Conservation (phyloP, 2,329 filamentous ascomycete species). For the Phialophora macrospora region DNA sequence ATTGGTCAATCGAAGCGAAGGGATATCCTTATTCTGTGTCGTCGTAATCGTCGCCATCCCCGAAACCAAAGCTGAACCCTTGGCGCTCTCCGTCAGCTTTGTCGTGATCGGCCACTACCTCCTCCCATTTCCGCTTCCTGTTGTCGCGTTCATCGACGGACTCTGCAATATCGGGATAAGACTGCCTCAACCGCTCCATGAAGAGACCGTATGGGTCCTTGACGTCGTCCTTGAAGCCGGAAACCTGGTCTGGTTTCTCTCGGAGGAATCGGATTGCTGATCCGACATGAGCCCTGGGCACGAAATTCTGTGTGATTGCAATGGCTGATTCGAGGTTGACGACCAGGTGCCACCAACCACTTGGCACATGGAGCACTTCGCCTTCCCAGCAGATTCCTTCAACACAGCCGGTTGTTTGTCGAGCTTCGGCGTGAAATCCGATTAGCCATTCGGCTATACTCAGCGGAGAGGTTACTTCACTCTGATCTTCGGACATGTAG, state of each 20-base stretch:
- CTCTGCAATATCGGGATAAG: constrained; percentile 70
- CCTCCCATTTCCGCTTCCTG: constrained; percentile 87
- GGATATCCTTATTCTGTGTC: constrained; percentile 34
- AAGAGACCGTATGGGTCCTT: constrained; percentile 77
- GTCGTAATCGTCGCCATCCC: constrained; percentile 60
- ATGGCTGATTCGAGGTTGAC: constrained; percentile 85
- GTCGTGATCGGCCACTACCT: constrained; percentile 65
- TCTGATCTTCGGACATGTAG: constrained; percentile 84
- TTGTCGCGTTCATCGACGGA: constrained; percentile 64
- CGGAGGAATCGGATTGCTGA: constrained; percentile 79
- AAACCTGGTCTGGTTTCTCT: constrained; percentile 83
- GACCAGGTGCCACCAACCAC: constrained; percentile 96
- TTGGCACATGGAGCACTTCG: constrained; percentile 89
- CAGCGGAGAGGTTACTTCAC: constrained; percentile 89
- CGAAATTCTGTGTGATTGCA: constrained; percentile 94
- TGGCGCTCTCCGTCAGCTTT: constrained; percentile 49
- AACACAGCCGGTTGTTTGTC: constrained; percentile 73
- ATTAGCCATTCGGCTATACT: constrained; percentile 97
- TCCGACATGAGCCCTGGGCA: constrained; percentile 73
- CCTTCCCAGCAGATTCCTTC: constrained; percentile 85
- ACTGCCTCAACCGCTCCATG: constrained; percentile 66
- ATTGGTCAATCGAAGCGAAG: constrained; percentile 3
- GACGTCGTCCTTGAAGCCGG: constrained; percentile 77
- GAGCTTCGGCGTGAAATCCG: constrained; percentile 83
- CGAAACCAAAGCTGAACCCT: constrained; percentile 69